Base-by-base conservation (phyloP, 306 rosid genomes). In the Castanea mollissima region DNA sequence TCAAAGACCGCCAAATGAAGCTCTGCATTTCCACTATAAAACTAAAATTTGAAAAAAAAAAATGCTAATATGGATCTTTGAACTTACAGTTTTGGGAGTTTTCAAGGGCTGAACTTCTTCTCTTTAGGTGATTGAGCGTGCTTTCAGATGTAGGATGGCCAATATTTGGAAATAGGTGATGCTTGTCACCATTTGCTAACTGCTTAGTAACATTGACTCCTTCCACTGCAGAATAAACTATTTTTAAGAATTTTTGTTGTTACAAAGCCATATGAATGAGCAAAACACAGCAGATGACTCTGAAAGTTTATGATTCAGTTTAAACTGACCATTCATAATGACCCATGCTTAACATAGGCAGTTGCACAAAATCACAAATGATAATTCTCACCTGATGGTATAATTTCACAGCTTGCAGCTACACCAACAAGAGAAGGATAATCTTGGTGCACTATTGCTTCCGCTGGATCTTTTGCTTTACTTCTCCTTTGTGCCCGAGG, bases 81-180 rank as follows among this genome's bases (percentile, higher is more conserved):
- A 64, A 64, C 79, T 38, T 64, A 76, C 79, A 76, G 46, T 76
- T 69, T 25, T 64, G 72, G 64, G 55, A 76, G 51, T 62, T 69
- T 29, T 70, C 79, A 5, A 69, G 18, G 10, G 51, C n/a, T 59
- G 78, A 49, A 49, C 5, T 49, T 49, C 54, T 60, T 75, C 56
- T 75, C 59, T 46, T 63, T 34, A 41, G 60, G 44, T 21, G 20
- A 64, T 15, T 55, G 71, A 64, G 64, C 4, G 20, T 41, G 51
- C 49, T 64, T 62, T 64, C 49, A 46, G 46, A 54, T 57, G 23
- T 23, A 10, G 72, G 63, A 55, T 31, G 69, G 52, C 58, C 71
- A 46, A 16, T 4, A 18, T 25, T 23, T 41, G 52, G 46, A 31
- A 18, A 25, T 63, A 34, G 79, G 64, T 16, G 25, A 76, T 76